Base-by-base conservation (phyloP, 495 filamentous ascomycete species). In the Cercophora newfieldiana region DNA sequence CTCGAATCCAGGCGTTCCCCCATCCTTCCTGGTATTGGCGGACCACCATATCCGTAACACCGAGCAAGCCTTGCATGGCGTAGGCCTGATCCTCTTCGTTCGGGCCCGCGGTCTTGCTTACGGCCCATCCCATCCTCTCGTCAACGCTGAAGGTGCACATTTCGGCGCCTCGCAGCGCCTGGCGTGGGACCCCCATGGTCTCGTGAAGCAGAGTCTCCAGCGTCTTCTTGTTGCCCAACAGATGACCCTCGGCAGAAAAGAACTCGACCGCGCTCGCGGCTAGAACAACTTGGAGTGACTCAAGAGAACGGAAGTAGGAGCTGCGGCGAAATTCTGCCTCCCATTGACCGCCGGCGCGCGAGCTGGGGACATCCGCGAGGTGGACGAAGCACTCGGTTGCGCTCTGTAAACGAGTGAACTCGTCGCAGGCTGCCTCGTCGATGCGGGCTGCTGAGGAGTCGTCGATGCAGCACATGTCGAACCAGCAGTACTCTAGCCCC, bases 401-500 rank as follows among this genome's bases (percentile, higher is more conserved):
- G 19, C 16, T 24, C 19, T 21, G 57, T 4, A 44, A 59, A 29
- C 57, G 25, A 30, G 5, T 4, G 22, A 44, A 59, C 30, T 44
- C 44, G 10, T n/a, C 24, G 28, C 33, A 22, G 19, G 44, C 19
- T 7, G 30, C 19, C 57, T 59, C 57, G 2, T 31, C 12, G 28
- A 59, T 59, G 29, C n/a, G 22, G 1, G 57, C 12, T 24, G 19
- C 19, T 44, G 30, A 44, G 2, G 57, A 59, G 8, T 47, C 44
- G 33, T 59, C 57, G 57, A 59, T 59, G 57, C 57, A 59, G 57
- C 57, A 59, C 1, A 30, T 59, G 21, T 59, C 57, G 26, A 57
- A 19, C 55, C 55, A 57, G n/a, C 28, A 57, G 25, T 31, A 28
- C 0, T 28, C 30, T 10, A 57, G 21, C 18, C 55, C 55, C 25